Conservation (phyloP, 306 rosid genomes). For the Myrica gale region DNA sequence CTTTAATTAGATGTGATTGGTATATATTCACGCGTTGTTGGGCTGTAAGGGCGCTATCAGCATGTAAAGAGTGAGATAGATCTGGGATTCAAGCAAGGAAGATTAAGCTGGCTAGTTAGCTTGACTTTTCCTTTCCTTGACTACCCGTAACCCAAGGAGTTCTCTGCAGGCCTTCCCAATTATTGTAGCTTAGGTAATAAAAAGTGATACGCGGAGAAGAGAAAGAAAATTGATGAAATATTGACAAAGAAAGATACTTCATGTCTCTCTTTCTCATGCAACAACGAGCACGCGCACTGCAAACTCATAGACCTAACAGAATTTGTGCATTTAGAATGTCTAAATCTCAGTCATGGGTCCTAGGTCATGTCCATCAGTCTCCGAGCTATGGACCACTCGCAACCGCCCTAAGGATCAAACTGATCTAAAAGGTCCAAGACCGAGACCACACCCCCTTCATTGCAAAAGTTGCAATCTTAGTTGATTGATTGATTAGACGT, state of each 20-base stretch:
- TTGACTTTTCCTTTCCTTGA: too few relatives aligned
- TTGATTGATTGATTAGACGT: conserved; percentile 30
- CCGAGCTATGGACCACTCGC: conserved; percentile 29
- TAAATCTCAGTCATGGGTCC: conserved; percentile 14
- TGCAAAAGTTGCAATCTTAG: conserved; percentile 5
- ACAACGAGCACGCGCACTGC: conserved; percentile 30
- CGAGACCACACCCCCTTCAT: neutral
- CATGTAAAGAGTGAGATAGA: too few relatives aligned
- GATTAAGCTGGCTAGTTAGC: too few relatives aligned
- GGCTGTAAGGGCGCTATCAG: neutral
- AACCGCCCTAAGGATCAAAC: conserved; percentile 39
- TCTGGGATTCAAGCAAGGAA: too few relatives aligned
- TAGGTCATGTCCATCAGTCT: conserved; percentile 22
- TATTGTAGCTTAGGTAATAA: too few relatives aligned
- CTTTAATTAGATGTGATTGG: neutral
- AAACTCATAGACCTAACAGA: neutral
- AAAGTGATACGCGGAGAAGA: neutral
- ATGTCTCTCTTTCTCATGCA: conserved; percentile 38
- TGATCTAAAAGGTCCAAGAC: conserved; percentile 3
- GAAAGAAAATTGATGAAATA: neutral
- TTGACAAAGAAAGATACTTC: conserved; percentile 24
- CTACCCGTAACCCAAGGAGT: too few relatives aligned
- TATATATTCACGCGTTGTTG: neutral
- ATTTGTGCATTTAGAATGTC: conserved; percentile 5
- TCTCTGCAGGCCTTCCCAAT: too few relatives aligned